A percentile compares a stretch with the other conserved stretches of the same genome.
Evolutionary conservation across 1,284 basidiomycete genomes (phyloP).

Genomic region (Microbotryum scabiosae): DNA sequence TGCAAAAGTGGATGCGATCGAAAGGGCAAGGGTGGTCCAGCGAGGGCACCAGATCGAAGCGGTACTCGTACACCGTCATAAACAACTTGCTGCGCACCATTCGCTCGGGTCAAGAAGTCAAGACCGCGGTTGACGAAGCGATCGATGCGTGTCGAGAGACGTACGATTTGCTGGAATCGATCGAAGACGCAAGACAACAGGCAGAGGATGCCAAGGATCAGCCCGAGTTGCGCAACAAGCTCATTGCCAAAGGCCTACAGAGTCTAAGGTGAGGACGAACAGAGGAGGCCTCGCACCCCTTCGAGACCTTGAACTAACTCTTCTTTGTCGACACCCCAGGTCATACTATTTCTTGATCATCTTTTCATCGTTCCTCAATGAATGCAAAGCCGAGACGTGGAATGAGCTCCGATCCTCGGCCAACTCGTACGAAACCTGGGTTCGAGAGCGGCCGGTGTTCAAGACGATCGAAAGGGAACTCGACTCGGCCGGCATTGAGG

Average conservation of each 20-base stretch:
- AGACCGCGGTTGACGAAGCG: conserved; percentile 70
- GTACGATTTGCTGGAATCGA: conserved; percentile 74
- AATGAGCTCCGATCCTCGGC: conserved; percentile 12
- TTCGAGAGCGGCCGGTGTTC: conserved; percentile 77
- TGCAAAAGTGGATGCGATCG: conserved; percentile 68
- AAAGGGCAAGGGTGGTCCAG: conserved; percentile 7
- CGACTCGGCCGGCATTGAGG: conserved; percentile 63
- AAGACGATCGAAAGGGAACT: conserved; percentile 93
- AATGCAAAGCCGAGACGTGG: conserved; percentile 59
- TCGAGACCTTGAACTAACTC: not conserved
- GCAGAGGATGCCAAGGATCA: conserved; percentile 66
- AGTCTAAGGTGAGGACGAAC: conserved; percentile 54
- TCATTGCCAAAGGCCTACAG: conserved; percentile 66
- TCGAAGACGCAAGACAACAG: conserved; percentile 64
- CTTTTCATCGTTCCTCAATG: conserved; percentile 89
- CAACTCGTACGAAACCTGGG: conserved; percentile 46
- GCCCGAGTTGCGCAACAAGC: conserved; percentile 55
- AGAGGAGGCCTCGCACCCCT: not conserved
- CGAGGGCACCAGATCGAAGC: conserved; percentile 1
- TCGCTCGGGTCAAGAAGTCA: conserved; percentile 60
- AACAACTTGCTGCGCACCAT: conserved; percentile 78
- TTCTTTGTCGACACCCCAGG: too few species aligned
- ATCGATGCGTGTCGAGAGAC: conserved; percentile 81
- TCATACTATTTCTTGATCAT: conserved; percentile 60
- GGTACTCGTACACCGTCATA: conserved; percentile 45